A percentile compares a stretch with the other conserved stretches of the same genome.
phyloP scores from a whole-genome alignment of 352 stramenopile genomes.

The Phytophthora citricola region DNA sequence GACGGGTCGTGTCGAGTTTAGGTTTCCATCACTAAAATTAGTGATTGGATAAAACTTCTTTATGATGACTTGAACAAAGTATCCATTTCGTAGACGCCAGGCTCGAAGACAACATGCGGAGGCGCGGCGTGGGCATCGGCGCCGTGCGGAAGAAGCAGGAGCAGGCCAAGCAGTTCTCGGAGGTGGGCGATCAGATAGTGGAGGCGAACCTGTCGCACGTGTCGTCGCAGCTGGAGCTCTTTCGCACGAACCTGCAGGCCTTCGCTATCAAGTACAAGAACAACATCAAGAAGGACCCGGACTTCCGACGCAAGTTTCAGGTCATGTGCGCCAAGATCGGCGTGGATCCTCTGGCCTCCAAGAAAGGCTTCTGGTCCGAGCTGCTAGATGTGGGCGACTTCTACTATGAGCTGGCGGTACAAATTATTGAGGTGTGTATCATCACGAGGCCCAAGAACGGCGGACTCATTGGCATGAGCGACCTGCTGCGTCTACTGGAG shows the following conservation, averaged over 20 bases:
- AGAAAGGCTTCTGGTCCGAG: constrained; percentile 98
- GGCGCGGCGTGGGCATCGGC: constrained; percentile 83
- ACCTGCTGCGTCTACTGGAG: constrained; percentile 73
- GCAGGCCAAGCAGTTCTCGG: constrained; percentile 85
- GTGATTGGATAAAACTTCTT: constrained; percentile 10
- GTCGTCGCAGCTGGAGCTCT: constrained; percentile 85
- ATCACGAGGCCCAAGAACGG: constrained; percentile 91
- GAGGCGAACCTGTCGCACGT: constrained; percentile 87
- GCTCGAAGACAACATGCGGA: constrained; percentile 41
- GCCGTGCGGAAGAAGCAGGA: constrained; percentile 91
- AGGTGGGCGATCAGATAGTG: constrained; percentile 83
- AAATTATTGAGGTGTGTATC: constrained; percentile 98
- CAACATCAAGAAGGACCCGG: constrained; percentile 95
- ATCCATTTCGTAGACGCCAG: not conserved
- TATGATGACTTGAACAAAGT: not conserved
- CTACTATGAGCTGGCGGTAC: constrained; percentile 99
- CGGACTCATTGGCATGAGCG: constrained; percentile 82
- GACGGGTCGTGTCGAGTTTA: no score
- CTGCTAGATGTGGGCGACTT: constrained; percentile 98
- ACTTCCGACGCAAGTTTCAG: constrained; percentile 95
- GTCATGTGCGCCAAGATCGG: constrained; percentile 97
- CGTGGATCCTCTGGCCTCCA: constrained; percentile 97
- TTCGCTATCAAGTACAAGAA: constrained; percentile 96
- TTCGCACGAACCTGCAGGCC: constrained; percentile 92
- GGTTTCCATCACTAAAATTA: no score